A percentile compares a stretch with the other conserved stretches of the same genome.
Conservation (phyloP, 306 rosid genomes). For the Lathyrus sativus region DNA sequence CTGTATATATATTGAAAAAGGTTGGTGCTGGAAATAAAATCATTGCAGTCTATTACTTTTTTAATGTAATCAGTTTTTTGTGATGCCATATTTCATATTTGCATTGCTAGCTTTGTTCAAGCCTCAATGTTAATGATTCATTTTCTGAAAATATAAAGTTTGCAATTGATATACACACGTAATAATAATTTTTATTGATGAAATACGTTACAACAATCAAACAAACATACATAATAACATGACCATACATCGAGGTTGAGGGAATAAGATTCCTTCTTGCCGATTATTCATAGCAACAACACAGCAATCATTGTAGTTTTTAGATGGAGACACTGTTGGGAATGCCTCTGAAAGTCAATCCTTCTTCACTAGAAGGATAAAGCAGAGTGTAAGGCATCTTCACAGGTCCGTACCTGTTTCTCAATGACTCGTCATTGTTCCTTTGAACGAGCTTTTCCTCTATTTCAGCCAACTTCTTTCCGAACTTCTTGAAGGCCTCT, state of each 20-base stretch:
- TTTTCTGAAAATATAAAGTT: background rate
- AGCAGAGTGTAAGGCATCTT: conserved; percentile 74
- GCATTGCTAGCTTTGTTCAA: background rate
- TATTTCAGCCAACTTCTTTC: conserved; percentile 31
- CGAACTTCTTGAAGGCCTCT: conserved; percentile 43
- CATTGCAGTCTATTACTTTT: too few relatives aligned
- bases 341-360: conserved; percentile 72
- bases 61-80: too few relatives aligned
- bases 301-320: background rate
- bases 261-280: conserved; percentile 10
- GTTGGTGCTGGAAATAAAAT: background rate
- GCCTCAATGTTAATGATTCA: background rate
- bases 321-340: conserved; percentile 74
- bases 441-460: conserved; percentile 36
- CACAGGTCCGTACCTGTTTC: conserved; percentile 66
- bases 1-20: too few relatives aligned
- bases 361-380: conserved; percentile 67
- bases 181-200: background rate
- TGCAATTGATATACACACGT: background rate
- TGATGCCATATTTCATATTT: background rate
- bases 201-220: background rate
- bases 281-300: conserved; percentile 21
- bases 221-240: background rate
- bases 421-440: conserved; percentile 37
- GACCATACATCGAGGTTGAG: background rate